These are phyloP conservation scores for Penicillium pancosmium DNA, from an alignment of 495 filamentous ascomycete genomes.

Conservation along the genomic window DNA sequence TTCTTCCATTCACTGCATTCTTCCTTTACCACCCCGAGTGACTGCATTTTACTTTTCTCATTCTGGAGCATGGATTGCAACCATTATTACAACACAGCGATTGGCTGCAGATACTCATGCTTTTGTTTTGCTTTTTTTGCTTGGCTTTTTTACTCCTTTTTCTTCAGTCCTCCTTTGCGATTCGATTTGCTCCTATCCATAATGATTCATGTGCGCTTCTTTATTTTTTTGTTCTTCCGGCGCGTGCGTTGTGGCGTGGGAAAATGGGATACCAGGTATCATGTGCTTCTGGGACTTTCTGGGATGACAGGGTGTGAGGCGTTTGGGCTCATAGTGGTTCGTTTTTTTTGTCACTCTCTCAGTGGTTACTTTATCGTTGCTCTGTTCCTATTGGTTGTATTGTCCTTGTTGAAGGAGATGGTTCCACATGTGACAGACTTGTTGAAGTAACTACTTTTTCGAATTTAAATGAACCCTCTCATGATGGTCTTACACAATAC, in stretches of 20 bases:
- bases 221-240: conserved; percentile 2
- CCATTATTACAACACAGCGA: not conserved
- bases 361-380: not conserved
- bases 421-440: not conserved
- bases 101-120: conserved; percentile 4
- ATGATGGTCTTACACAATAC: not conserved
- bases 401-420: not conserved
- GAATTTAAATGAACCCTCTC: not conserved
- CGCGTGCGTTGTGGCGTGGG: not conserved
- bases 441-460: not conserved
- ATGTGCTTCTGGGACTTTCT: conserved; percentile 2
- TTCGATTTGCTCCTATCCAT: conserved; percentile 9
- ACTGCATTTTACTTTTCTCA: conserved; percentile 1
- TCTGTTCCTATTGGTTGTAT: not conserved
- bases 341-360: conserved; percentile 2
- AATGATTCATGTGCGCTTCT: conserved; percentile 6
- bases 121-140: not conserved
- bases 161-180: not conserved
- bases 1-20: conserved; percentile 6
- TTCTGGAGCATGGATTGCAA: not conserved
- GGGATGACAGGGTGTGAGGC: not conserved
- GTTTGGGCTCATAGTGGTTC: conserved; percentile 1
- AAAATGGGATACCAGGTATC: not conserved
- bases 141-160: conserved; percentile 4
- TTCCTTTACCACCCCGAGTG: conserved; percentile 11